phyloP scores from a whole-genome alignment of 176 grass and related monocot species.

The Bothriochloa decipiens region DNA sequence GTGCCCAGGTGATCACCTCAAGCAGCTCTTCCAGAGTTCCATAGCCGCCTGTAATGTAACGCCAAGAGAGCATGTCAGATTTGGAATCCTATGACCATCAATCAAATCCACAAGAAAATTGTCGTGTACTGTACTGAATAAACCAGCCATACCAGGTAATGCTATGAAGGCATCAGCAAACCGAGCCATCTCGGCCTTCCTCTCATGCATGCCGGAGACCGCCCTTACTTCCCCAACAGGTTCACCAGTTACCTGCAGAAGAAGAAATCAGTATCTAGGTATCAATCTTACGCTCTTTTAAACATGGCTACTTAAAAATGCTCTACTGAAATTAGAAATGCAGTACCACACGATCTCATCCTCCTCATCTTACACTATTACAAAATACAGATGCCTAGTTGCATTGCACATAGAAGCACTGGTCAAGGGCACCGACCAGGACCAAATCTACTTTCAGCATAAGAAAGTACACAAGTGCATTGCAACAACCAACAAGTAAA shows the following conservation, averaged over 20 bases:
- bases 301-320: not conserved
- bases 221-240: constrained; percentile 84
- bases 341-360: constrained; percentile 21
- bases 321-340: constrained; percentile 29
- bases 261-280: constrained; percentile 12
- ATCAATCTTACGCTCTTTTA: not conserved
- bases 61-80: constrained; percentile 18
- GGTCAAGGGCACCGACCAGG: constrained; percentile 27
- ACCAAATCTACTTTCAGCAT: constrained; percentile 18
- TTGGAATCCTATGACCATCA: not conserved
- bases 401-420: constrained; percentile 14
- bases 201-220: constrained; percentile 95
- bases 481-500: not conserved
- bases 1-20: constrained; percentile 90
- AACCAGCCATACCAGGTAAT: constrained; percentile 65
- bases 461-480: not conserved
- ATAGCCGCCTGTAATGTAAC: constrained; percentile 72
- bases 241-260: constrained; percentile 72
- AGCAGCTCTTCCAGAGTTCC: constrained; percentile 91
- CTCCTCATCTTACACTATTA: not conserved
- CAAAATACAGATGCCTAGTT: constrained; percentile 28
- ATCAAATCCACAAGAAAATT: not conserved
- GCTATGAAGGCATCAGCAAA: constrained; percentile 95
- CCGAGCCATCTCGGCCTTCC: constrained; percentile 90
- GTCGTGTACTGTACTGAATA: not conserved